A percentile compares a stretch with the other conserved stretches of the same genome.
Evolutionary conservation across 2,329 filamentous ascomycete genomes (phyloP).

Genomic region (Exophiala spinifera): DNA sequence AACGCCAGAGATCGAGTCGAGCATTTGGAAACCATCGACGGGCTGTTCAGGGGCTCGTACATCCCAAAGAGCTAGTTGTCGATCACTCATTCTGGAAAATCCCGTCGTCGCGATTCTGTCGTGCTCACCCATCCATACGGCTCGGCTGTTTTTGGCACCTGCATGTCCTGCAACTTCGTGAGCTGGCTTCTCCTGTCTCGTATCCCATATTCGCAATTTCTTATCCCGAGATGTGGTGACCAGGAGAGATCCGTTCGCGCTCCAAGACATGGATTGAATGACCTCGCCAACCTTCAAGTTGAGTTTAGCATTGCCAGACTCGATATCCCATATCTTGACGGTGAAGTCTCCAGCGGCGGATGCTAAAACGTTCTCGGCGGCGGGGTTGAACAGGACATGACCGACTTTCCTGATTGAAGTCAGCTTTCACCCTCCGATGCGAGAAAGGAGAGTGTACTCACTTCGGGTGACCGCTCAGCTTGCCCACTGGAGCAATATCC

Average conservation of each 20-base stretch:
- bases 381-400: slow-evolving; percentile 95
- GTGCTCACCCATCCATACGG: slow-evolving; percentile 95
- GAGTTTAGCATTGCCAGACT: slow-evolving; percentile 69
- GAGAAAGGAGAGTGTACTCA: slow-evolving; percentile 39
- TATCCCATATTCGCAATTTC: slow-evolving; percentile 97
- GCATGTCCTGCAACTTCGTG: slow-evolving; percentile 82
- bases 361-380: slow-evolving; percentile 91
- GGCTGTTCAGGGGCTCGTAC: slow-evolving; percentile 74
- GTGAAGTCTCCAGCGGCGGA: slow-evolving; percentile 93
- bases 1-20: slow-evolving; percentile 95
- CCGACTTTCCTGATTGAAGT: slow-evolving; percentile 74
- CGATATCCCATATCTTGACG: slow-evolving; percentile 93
- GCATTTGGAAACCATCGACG: slow-evolving; percentile 81
- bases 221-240: slow-evolving; percentile 96
- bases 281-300: slow-evolving; percentile 85
- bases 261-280: slow-evolving; percentile 95
- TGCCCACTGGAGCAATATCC: slow-evolving; percentile 76
- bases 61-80: slow-evolving; percentile 95
- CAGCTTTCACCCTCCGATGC: slow-evolving; percentile 13
- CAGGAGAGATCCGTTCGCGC: slow-evolving; percentile 77
- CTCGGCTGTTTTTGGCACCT: slow-evolving; percentile 95
- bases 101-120: slow-evolving; percentile 94
- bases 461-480: slow-evolving; percentile 83
- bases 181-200: slow-evolving; percentile 82
- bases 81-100: slow-evolving; percentile 97